Conservation (phyloP, 2,329 filamentous ascomycete genomes). For the Plenodomus tracheiphilus region DNA sequence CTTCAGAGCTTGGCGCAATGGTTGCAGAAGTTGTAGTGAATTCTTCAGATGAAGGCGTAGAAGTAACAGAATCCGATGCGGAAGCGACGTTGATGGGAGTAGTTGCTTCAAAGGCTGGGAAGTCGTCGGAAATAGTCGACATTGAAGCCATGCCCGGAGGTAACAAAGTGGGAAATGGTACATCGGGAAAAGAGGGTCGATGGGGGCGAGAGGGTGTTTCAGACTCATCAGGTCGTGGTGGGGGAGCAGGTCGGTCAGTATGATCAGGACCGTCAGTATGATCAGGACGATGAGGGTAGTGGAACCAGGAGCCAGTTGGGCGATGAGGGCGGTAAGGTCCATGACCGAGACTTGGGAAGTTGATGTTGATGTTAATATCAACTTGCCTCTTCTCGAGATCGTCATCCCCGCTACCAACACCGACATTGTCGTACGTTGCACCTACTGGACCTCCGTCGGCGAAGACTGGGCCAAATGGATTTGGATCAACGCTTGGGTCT, state of each 20-base stretch:
- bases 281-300: not conserved
- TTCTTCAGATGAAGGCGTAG: not conserved
- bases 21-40: not conserved
- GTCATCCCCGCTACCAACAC: not conserved
- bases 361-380: not conserved
- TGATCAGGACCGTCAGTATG: not conserved
- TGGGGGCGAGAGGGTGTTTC: not conserved
- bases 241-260: not conserved
- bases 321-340: not conserved
- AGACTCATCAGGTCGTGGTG: not conserved
- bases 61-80: not conserved
- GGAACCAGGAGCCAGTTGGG: not conserved
- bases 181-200: not conserved
- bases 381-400: not conserved
- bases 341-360: not conserved
- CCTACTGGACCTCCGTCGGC: not conserved
- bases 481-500: not conserved
- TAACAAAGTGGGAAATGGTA: not conserved
- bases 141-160: not conserved
- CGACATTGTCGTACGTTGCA: not conserved
- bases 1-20: not conserved
- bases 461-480: slow-evolving; percentile 16
- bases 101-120: not conserved
- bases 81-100: not conserved
- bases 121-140: not conserved